These are phyloP conservation scores for Pythium utonaiense DNA, from an alignment of 352 stramenopile genomes.

Conservation along the genomic window DNA sequence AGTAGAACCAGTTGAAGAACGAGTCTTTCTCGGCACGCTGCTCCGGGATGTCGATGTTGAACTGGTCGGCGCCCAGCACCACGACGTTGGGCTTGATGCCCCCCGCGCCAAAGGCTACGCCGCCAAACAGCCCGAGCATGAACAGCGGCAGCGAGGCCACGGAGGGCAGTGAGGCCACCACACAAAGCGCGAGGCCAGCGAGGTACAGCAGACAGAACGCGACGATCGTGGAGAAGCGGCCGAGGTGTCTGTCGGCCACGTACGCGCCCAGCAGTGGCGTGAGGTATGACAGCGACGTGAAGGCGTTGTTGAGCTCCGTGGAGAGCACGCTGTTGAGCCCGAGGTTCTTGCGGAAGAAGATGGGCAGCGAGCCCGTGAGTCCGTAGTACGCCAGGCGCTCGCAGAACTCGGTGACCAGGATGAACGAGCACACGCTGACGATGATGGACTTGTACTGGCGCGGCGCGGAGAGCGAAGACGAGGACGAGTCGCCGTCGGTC, in stretches of 20 bases:
- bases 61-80: constrained; percentile 74
- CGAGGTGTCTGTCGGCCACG: constrained; percentile 77
- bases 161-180: constrained; percentile 54
- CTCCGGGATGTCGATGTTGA: constrained; percentile 61
- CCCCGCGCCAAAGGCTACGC: constrained; percentile 49
- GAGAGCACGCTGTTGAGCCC: constrained; percentile 72
- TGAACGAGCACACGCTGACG: constrained; percentile 85
- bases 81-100: constrained; percentile 61
- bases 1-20: constrained; percentile 95
- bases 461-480: neutral
- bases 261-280: constrained; percentile 82
- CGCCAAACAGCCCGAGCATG: constrained; percentile 79
- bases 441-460: constrained; percentile 66
- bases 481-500: neutral
- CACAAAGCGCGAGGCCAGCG: constrained; percentile 59
- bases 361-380: constrained; percentile 77
- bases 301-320: constrained; percentile 81
- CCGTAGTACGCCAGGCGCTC: constrained; percentile 85
- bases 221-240: constrained; percentile 67
- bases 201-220: constrained; percentile 64
- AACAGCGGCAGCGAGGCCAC: constrained; percentile 68
- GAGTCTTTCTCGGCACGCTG: constrained; percentile 81
- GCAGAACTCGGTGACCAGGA: constrained; percentile 87
- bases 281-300: constrained; percentile 84
- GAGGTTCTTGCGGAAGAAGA: constrained; percentile 88